A percentile compares a stretch with the other conserved stretches of the same genome.
phyloP scores from a whole-genome alignment of 2,329 filamentous ascomycete species.

The Neocatenulostroma microsporum region DNA sequence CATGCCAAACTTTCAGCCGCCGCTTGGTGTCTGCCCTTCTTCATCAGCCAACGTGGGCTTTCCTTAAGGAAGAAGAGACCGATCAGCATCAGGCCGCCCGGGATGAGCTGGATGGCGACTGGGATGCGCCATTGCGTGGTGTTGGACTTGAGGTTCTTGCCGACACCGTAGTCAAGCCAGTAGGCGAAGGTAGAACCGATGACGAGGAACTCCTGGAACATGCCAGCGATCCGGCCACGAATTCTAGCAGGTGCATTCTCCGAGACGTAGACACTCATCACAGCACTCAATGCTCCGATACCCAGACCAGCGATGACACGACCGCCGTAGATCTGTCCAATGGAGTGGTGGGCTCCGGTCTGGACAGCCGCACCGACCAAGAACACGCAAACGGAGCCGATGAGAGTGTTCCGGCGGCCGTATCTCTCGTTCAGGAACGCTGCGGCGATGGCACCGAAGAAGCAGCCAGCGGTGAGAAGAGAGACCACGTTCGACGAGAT shows the following conservation, averaged over 20 bases:
- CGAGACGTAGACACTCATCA: slow-evolving; percentile 35
- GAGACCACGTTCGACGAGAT: slow-evolving; percentile 38
- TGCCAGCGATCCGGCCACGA: slow-evolving; percentile 42
- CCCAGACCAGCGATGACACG: slow-evolving; percentile 44
- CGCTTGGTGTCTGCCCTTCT: slow-evolving; percentile 37
- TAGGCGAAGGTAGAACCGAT: slow-evolving; percentile 46
- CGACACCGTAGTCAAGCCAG: slow-evolving; percentile 47
- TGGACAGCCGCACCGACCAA: slow-evolving; percentile 39
- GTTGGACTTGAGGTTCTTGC: slow-evolving; percentile 27
- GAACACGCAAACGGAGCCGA: slow-evolving; percentile 38
- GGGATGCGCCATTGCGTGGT: slow-evolving; percentile 49
- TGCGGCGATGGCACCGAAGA: slow-evolving; percentile 45
- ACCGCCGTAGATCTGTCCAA: slow-evolving; percentile 40
- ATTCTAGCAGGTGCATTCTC: slow-evolving; percentile 37
- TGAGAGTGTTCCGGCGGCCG: slow-evolving; percentile 41
- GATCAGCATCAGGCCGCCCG: slow-evolving; percentile 41
- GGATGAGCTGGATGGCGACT: slow-evolving; percentile 45
- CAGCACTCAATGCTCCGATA: slow-evolving; percentile 41
- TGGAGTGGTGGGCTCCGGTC: slow-evolving; percentile 39
- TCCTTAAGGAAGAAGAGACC: slow-evolving; percentile 45
- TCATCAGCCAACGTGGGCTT: slow-evolving; percentile 45
- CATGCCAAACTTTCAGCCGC: slow-evolving; percentile 44
- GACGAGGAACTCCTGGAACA: slow-evolving; percentile 47
- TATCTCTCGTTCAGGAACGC: slow-evolving; percentile 42
- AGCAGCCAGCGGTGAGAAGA: slow-evolving; percentile 47